Evolutionary conservation across 2,329 filamentous ascomycete genomes (phyloP), one percentile per base, ranked within the genome.

Genomic region (Phialophora expanda): DNA sequence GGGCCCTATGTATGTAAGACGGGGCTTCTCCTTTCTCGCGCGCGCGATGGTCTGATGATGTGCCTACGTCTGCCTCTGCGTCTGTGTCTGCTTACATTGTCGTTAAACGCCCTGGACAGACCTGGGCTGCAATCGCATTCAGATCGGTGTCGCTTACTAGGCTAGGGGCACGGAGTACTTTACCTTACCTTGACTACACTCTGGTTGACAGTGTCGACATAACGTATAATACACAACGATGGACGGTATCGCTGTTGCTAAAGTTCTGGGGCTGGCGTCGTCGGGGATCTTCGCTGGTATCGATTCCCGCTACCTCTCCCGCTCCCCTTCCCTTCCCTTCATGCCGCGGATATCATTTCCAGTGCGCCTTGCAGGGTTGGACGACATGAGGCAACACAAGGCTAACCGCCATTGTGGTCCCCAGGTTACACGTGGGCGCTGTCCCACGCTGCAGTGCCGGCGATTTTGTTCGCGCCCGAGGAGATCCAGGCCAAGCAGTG

Each of bases 401-500:
- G 48, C 14, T 58, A 14, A 22, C 28, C 2, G 14, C 38, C 14
- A n/a, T 32, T 22, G 48, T 66, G 58, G 41, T 46, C 20, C 26
- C 9, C n/a, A 69, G 67, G 67, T 28, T 69, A 69, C 57, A 69
- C 67, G 8, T 69, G 67, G 67, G 58, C 65, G 14, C 62, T 69
- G 4, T 69, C 67, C 24, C 62, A 65, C 34, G 67, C 67, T 0
- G 55, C 67, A 1, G 62, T 69, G 30, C 67, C 67, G 28, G 46
- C 64, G 41, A 67, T 69, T 2, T 57, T 67, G n/a, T 60, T 65
- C 30, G 60, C 61, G 4, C 55, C 61, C 0, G 65, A 65, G 24
- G 62, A 51, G 22, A 8, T 56, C 44, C 48, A 61, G 51, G 54
- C 56, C 50, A 66, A 56, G n/a, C 61, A 64, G 41, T 69, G 67